Evolutionary conservation across 176 grass and related monocot genomes (phyloP).

Genomic region (Tillandsia leiboldiana): DNA sequence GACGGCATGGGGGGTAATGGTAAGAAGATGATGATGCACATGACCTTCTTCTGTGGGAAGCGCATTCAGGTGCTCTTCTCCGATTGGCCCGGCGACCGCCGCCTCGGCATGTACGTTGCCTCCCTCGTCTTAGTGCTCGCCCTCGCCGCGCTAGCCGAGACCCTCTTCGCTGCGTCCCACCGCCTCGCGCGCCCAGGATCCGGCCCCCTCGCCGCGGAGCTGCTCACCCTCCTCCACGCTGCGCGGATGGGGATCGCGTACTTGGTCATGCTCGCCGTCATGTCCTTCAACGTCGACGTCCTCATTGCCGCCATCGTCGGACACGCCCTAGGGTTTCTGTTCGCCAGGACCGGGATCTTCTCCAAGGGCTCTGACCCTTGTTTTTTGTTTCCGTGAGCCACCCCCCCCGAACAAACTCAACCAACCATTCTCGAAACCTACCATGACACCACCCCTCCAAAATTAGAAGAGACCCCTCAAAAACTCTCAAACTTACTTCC

Average conservation of each 20-base stretch:
- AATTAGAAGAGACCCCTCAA: constrained; percentile 3
- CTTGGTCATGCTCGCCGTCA: constrained; percentile 17
- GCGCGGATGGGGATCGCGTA: constrained; percentile 3
- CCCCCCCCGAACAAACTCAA: no score
- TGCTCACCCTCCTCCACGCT: constrained; percentile 23
- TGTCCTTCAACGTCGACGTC: constrained; percentile 11
- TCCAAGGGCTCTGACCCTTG: no score
- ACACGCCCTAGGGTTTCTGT: constrained; percentile 15
- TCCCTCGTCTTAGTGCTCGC: constrained; percentile 51
- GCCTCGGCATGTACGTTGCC: constrained; percentile 45
- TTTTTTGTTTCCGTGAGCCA: no score
- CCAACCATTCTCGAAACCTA: no score
- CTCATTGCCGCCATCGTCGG: constrained; percentile 4
- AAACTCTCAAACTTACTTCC: neutral
- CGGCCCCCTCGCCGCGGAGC: constrained; percentile 1
- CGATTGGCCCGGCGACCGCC: constrained; percentile 51
- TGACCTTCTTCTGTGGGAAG: constrained; percentile 61
- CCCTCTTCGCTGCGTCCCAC: constrained; percentile 35
- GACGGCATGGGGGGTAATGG: neutral
- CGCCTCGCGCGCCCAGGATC: constrained; percentile 1
- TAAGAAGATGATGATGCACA: constrained; percentile 32
- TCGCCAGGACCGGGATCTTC: no score
- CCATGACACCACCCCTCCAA: neutral
- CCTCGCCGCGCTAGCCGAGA: constrained; percentile 48
- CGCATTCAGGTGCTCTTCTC: constrained; percentile 41